phyloP scores from a whole-genome alignment of 768 basidiomycete species.

The Termitomyces sp. region DNA sequence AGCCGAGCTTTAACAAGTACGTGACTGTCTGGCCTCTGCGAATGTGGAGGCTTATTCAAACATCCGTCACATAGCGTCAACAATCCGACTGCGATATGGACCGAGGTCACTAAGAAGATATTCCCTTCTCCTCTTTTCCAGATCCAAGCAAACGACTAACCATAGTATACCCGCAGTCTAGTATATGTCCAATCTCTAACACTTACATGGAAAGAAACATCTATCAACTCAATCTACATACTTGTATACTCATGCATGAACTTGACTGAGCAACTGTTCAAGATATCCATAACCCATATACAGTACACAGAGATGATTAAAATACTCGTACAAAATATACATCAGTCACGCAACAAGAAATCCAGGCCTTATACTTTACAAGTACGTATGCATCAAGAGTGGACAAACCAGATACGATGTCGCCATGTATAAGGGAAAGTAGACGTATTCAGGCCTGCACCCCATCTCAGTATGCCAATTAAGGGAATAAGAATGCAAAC shows the following conservation, averaged over 20 bases:
- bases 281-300: not conserved
- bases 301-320: not conserved
- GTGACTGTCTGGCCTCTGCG: constrained; percentile 16
- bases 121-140: constrained; percentile 3
- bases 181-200: not conserved
- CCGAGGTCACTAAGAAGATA: constrained; percentile 4
- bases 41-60: not conserved
- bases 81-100: constrained; percentile 50
- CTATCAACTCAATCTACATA: not conserved
- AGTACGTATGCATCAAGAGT: not conserved
- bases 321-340: not conserved
- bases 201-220: not conserved
- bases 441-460: not conserved
- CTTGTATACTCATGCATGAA: not conserved
- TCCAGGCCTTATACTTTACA: not conserved
- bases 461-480: not conserved
- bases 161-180: not conserved
- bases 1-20: constrained; percentile 43
- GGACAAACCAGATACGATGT: not conserved
- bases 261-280: not conserved
- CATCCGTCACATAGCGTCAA: constrained; percentile 36
- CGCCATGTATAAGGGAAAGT: not conserved
- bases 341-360: not conserved
- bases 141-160: not conserved
- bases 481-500: not conserved